A percentile compares a stretch with the other conserved stretches of the same genome.
These are phyloP conservation scores for Xylariaceae sp. DNA, from an alignment of 2,329 filamentous ascomycete genomes.

Conservation along the genomic window DNA sequence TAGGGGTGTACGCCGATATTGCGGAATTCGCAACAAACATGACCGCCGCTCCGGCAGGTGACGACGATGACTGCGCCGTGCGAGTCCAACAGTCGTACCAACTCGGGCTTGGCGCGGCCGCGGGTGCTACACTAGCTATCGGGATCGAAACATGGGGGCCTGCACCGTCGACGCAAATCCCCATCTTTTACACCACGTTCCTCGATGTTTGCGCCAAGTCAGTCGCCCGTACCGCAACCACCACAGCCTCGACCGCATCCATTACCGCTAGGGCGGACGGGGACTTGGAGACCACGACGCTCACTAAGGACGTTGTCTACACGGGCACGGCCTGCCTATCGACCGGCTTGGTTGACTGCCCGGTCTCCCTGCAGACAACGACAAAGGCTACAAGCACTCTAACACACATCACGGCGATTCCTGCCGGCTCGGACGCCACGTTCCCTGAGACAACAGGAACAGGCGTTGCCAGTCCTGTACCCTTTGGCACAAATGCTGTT, in stretches of 20 bases:
- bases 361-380: conserved; percentile 51
- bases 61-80: conserved; percentile 46
- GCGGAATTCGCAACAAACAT: conserved; percentile 58
- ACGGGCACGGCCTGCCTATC: conserved; percentile 49
- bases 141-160: conserved; percentile 53
- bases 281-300: conserved; percentile 44
- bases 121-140: conserved; percentile 54
- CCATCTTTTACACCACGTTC: conserved; percentile 57
- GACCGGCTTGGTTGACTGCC: conserved; percentile 50
- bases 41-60: conserved; percentile 40
- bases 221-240: conserved; percentile 25
- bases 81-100: conserved; percentile 52
- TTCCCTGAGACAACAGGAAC: conserved; percentile 43
- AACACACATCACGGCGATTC: conserved; percentile 46
- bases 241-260: conserved; percentile 14
- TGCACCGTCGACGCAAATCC: conserved; percentile 46
- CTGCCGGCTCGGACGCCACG: conserved; percentile 40
- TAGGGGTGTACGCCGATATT: conserved; percentile 53
- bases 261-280: conserved; percentile 31
- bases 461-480: conserved; percentile 38
- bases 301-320: conserved; percentile 45
- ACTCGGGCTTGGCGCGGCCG: conserved; percentile 55
- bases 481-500: conserved; percentile 47
- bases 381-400: conserved; percentile 41
- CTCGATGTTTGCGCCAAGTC: conserved; percentile 45